Percentiles rank a stretch among this genome's conserved stretches.
Conservation (phyloP, 139 green algal genomes). For the Tetratostichococcus sp. region DNA sequence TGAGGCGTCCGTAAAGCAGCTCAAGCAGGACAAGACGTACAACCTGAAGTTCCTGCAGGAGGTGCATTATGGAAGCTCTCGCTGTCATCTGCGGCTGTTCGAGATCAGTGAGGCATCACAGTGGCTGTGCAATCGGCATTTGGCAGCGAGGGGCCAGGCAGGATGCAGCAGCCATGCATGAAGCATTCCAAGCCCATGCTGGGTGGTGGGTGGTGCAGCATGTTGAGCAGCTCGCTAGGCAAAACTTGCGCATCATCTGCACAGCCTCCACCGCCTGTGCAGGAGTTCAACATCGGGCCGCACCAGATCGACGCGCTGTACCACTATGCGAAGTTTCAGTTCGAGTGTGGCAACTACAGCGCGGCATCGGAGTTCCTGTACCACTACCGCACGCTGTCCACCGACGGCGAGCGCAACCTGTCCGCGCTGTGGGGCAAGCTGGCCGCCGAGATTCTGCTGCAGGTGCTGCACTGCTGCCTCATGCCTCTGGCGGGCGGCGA, state of each 20-base stretch:
- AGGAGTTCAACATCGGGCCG: slow-evolving; percentile 44
- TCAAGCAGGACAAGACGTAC: slow-evolving; percentile 89
- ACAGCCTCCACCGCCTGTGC: background rate
- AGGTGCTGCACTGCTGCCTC: slow-evolving; percentile 20
- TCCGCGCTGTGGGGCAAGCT: slow-evolving; percentile 95
- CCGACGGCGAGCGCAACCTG: slow-evolving; percentile 72
- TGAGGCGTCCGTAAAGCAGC: slow-evolving; percentile 72
- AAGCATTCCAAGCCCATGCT: too few species aligned
- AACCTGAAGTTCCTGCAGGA: slow-evolving; percentile 88
- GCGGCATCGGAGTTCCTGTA: slow-evolving; percentile 86
- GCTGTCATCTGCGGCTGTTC: too few species aligned
- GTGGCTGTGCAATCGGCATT: too few species aligned
- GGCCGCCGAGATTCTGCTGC: slow-evolving; percentile 89
- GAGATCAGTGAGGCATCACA: too few species aligned
- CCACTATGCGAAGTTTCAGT: slow-evolving; percentile 97
- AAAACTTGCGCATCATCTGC: too few species aligned
- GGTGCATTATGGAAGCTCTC: slow-evolving; percentile 53
- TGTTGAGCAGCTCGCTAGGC: too few species aligned
- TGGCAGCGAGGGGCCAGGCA: too few species aligned
- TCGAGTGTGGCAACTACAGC: slow-evolving; percentile 98
- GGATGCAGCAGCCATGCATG: too few species aligned
- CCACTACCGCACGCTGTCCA: slow-evolving; percentile 88
- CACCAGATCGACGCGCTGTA: slow-evolving; percentile 97
- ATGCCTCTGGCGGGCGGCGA: background rate
- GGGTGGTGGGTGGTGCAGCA: too few species aligned